Conservation (phyloP, 768 basidiomycete species). For the Psilocybe sp. region DNA sequence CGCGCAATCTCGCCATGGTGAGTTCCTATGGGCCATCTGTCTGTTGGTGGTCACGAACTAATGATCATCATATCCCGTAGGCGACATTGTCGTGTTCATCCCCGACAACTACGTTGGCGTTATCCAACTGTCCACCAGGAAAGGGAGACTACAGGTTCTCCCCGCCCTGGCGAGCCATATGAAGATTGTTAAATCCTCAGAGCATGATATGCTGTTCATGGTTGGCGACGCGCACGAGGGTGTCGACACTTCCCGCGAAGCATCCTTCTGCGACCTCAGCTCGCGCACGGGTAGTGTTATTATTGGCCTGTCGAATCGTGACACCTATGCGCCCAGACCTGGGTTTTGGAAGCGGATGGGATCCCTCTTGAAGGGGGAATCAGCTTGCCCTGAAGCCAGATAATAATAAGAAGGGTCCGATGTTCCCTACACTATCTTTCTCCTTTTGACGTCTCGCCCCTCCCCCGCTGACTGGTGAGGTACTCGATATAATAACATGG, state of each 20-base stretch:
- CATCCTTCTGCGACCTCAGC: constrained; percentile 38
- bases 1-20: no score
- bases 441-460: no score
- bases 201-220: constrained; percentile 36
- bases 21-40: no score
- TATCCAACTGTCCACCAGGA: constrained; percentile 30
- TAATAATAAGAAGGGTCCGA: background rate
- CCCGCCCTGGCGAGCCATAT: constrained; percentile 28
- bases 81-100: constrained; percentile 31
- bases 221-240: constrained; percentile 24
- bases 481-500: no score
- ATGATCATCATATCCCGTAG: constrained; percentile 16
- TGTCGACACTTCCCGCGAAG: constrained; percentile 16
- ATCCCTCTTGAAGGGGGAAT: constrained; percentile 13
- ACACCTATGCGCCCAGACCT: constrained; percentile 27
- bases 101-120: constrained; percentile 36
- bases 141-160: constrained; percentile 30
- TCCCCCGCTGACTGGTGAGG: no score
- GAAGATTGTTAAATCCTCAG: constrained; percentile 30
- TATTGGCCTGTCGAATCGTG: constrained; percentile 42
- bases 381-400: background rate
- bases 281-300: constrained; percentile 36
- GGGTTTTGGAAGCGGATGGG: constrained; percentile 42
- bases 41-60: no score
- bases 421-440: background rate